phyloP scores from a whole-genome alignment of 1,284 basidiomycete genomes.

The Boletellus deceptivus region DNA sequence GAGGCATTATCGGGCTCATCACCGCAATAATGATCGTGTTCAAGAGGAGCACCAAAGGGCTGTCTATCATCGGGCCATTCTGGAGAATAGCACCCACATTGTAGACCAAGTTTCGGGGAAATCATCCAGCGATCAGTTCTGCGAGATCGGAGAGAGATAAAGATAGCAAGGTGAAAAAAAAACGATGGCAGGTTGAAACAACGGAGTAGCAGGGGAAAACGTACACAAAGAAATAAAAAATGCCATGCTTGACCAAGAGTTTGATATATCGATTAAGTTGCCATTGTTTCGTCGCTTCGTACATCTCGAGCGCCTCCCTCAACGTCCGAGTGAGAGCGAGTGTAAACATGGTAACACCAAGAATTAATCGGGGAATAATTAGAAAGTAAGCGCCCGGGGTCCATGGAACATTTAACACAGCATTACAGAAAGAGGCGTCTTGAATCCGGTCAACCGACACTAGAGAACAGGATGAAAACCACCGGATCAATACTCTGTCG shows the following conservation, averaged over 20 bases:
- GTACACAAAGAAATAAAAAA: background rate
- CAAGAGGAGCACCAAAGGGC: too few relatives aligned
- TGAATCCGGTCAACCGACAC: background rate
- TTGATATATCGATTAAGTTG: background rate
- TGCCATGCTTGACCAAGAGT: background rate
- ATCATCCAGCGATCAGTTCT: too few relatives aligned
- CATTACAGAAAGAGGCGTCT: background rate
- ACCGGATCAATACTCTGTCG: background rate
- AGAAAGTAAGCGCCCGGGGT: background rate
- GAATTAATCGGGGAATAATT: background rate
- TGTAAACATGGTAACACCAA: background rate
- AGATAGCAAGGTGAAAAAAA: too few relatives aligned
- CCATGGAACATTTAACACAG: background rate
- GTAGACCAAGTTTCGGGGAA: too few relatives aligned
- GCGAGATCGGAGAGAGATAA: too few relatives aligned
- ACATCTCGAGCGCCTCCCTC: background rate
- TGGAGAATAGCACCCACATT: too few relatives aligned
- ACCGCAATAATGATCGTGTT: too few relatives aligned
- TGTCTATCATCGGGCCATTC: too few relatives aligned
- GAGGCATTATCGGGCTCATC: too few relatives aligned
- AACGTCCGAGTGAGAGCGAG: background rate
- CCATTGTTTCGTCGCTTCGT: background rate
- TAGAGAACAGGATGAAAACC: background rate
- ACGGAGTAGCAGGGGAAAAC: background rate
- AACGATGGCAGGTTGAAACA: too few relatives aligned